Evolutionary conservation across 2,329 filamentous ascomycete species (phyloP), one percentile per base, ranked within the genome.

Genomic region (Sporothrix brasiliensis): DNA sequence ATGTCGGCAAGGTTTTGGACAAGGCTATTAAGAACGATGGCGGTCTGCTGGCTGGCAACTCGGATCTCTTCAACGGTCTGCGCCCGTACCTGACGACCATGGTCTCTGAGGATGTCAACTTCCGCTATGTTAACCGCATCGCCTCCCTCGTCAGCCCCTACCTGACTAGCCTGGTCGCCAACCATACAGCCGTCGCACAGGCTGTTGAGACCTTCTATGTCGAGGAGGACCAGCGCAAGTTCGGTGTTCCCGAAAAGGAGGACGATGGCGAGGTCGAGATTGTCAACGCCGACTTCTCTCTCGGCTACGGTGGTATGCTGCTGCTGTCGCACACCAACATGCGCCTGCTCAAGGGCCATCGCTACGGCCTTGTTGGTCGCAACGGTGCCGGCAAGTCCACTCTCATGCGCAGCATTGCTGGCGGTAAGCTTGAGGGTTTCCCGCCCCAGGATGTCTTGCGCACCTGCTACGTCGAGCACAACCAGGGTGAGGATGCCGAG

Each of bases 381-480:
- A 99, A 99, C 87, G 95, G 95, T 93, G 94, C 99, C 74, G 95
- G 92, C 86, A 94, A 95, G 87, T 93, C 93, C 78, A 99, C 95
- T 19, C 84, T 99, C 74, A 86, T 99, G 73, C 88, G 95, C 75
- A 93, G 92, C 79, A 99, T 99, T 77, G 92, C 95, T 67, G 91
- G 91, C 72, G 94, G 94, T 78, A 99, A 99, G 85, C 87, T 99
- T 3, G 95, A 99, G 81, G 95, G 95, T 10, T 99, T 99, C 83
- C 95, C 95, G 50, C 85, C 93, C 19, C 93, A 95, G 79, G 93
- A 97, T 74, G 91, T 94, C 72, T 89, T 99, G 76, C 91, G 92
- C 76, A 98, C 94, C 13, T 98, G 94, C 82, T 99, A 98, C 78
- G 95, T 99, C 56, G 95, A 99, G 84, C 95, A 99, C 85, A 98